Evolutionary conservation across 2,329 filamentous ascomycete species (phyloP).

Genomic region (Colletotrichum sublineola): DNA sequence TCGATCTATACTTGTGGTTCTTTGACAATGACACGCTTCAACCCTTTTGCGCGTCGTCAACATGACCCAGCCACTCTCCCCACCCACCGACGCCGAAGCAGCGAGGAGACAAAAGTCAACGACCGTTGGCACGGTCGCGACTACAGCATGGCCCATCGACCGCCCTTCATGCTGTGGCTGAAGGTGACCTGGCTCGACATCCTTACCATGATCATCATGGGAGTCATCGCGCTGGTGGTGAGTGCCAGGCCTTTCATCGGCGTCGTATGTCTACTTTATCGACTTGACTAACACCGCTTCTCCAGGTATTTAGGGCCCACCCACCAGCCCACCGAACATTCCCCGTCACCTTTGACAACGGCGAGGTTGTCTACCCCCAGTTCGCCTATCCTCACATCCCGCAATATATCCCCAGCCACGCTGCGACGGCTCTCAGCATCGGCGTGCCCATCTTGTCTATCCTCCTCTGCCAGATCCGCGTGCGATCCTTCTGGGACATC

Average conservation of each 20-base stretch:
- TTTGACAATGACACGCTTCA: conserved; percentile 19
- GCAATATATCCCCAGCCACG: conserved; percentile 79
- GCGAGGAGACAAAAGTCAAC: conserved; percentile 29
- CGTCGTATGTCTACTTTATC: conserved; percentile 47
- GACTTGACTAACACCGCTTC: neutral
- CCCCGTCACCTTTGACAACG: conserved; percentile 74
- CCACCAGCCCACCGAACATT: conserved; percentile 78
- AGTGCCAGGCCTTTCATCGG: conserved; percentile 43
- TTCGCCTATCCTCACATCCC: conserved; percentile 79
- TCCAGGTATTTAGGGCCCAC: conserved; percentile 71
- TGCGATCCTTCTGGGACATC: conserved; percentile 76
- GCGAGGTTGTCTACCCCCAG: conserved; percentile 76
- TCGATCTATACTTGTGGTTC: neutral
- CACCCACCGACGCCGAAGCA: conserved; percentile 23
- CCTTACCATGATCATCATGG: conserved; percentile 76
- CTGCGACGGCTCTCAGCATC: conserved; percentile 74
- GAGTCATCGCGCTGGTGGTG: conserved; percentile 77
- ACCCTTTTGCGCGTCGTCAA: conserved; percentile 23
- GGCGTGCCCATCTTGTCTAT: conserved; percentile 76
- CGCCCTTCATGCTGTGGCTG: conserved; percentile 77
- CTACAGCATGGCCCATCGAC: conserved; percentile 63
- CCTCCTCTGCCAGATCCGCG: conserved; percentile 74
- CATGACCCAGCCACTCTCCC: neutral
- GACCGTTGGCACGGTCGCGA: conserved; percentile 23
- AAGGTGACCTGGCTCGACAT: conserved; percentile 77